Conservation (phyloP, 306 rosid species). For the Castanea crenata region DNA sequence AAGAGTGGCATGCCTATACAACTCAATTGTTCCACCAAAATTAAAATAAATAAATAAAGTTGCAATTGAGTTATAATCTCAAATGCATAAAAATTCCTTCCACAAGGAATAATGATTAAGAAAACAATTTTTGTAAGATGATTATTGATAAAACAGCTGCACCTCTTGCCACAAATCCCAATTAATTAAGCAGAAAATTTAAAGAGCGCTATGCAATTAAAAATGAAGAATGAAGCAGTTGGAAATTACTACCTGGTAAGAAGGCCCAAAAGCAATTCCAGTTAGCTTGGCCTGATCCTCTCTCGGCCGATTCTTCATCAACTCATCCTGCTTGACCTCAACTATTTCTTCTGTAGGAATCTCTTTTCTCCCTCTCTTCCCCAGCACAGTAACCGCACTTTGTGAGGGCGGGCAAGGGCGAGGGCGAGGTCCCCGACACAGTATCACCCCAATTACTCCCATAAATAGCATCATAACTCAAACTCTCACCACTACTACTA, state of each 20-base stretch:
- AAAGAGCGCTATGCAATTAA: too few species aligned
- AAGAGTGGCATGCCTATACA: not conserved
- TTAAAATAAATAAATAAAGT: not conserved
- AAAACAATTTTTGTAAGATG: too few species aligned
- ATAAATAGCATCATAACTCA: conserved; percentile 33
- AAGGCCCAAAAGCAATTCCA: conserved; percentile 89
- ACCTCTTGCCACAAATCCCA: too few species aligned
- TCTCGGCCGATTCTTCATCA: conserved; percentile 90
- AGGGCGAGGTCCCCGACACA: conserved; percentile 16
- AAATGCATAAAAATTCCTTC: not conserved
- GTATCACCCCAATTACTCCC: conserved; percentile 45
- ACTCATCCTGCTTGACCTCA: conserved; percentile 93
- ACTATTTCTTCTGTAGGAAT: conserved; percentile 70
- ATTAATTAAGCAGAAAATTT: too few species aligned
- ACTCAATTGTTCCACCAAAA: not conserved
- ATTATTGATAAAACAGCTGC: too few species aligned
- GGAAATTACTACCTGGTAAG: conserved; percentile 63
- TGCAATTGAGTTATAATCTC: not conserved
- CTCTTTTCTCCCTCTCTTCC: conserved; percentile 75
- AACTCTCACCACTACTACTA: conserved; percentile 21
- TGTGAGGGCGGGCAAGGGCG: conserved; percentile 16
- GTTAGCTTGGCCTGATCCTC: conserved; percentile 82
- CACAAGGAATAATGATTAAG: not conserved
- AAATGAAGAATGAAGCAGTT: conserved; percentile 7
- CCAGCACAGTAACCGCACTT: conserved; percentile 32